Percentiles rank a stretch among this genome's conserved stretches.
Conservation (phyloP, 805 yeast species). For the Tetrapisispora iriomotensis region DNA sequence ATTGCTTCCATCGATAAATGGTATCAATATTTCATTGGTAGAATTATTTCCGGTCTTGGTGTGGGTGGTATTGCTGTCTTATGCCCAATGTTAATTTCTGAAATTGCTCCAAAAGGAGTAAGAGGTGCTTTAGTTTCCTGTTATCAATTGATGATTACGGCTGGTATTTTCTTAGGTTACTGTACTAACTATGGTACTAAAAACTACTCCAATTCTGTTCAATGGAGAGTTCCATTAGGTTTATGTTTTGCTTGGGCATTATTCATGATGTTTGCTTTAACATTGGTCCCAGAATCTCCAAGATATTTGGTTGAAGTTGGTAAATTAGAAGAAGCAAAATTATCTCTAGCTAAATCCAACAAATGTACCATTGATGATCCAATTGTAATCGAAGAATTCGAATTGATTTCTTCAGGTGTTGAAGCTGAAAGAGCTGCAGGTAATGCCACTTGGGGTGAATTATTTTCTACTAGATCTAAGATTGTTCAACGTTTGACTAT, state of each 20-base stretch:
- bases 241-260: constrained; percentile 41
- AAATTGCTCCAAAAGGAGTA: constrained; percentile 57
- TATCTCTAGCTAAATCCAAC: constrained; percentile 49
- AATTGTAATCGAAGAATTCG: constrained; percentile 47
- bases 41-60: constrained; percentile 61
- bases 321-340: constrained; percentile 51
- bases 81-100: constrained; percentile 65
- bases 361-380: constrained; percentile 44
- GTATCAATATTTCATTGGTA: constrained; percentile 65
- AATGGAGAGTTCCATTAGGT: constrained; percentile 69
- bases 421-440: constrained; percentile 54
- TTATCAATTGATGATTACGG: constrained; percentile 60
- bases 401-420: constrained; percentile 48
- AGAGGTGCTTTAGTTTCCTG: constrained; percentile 65
- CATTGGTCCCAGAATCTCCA: constrained; percentile 65
- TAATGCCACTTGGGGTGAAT: constrained; percentile 53
- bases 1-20: constrained; percentile 45
- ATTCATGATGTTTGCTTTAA: constrained; percentile 30
- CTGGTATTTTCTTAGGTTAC: constrained; percentile 69
- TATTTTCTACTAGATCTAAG: constrained; percentile 58
- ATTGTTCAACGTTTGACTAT: constrained; percentile 36
- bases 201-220: constrained; percentile 50
- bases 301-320: constrained; percentile 50
- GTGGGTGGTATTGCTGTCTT: constrained; percentile 72
- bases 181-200: constrained; percentile 64